These are phyloP conservation scores for Phellopilus nigrolimitatus DNA, from an alignment of 1,284 basidiomycete genomes.

Conservation along the genomic window DNA sequence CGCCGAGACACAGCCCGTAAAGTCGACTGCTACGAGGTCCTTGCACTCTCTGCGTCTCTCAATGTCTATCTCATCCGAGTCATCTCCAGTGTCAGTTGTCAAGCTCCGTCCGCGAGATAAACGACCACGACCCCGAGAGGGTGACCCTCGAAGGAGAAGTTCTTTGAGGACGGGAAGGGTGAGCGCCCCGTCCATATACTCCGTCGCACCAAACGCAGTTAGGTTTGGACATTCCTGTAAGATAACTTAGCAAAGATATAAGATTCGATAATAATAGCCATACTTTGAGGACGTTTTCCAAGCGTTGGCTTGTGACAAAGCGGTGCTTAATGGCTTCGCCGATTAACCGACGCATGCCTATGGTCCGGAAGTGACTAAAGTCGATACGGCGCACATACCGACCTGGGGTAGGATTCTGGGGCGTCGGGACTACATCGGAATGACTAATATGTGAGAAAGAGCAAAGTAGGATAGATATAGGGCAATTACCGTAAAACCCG, in stretches of 20 bases:
- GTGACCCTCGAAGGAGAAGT: conserved; percentile 76
- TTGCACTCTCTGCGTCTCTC: conserved; percentile 73
- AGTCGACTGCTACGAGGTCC: conserved; percentile 84
- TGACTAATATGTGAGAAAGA: conserved; percentile 13
- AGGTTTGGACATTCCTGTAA: conserved; percentile 81
- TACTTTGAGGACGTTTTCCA: conserved; percentile 81
- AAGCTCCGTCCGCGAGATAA: conserved; percentile 62
- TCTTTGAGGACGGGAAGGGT: conserved; percentile 80
- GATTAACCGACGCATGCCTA: conserved; percentile 89
- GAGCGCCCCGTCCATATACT: conserved; percentile 92
- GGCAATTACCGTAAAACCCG: conserved; percentile 60
- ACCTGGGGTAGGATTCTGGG: conserved; percentile 71
- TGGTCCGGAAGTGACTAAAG: conserved; percentile 92
- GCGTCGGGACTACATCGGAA: conserved; percentile 53
- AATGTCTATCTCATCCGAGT: conserved; percentile 63
- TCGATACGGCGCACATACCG: conserved; percentile 75
- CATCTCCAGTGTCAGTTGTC: conserved; percentile 39
- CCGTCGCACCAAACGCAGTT: conserved; percentile 82
- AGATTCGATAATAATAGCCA: conserved; percentile 22
- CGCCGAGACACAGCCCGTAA: conserved; percentile 91
- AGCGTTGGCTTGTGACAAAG: conserved; percentile 87
- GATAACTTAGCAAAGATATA: neutral
- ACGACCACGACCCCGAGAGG: conserved; percentile 62
- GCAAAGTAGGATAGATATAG: neutral
- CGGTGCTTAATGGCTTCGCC: conserved; percentile 86